Evolutionary conservation across 495 filamentous ascomycete genomes (phyloP).

Genomic region (Penicillium steckii): DNA sequence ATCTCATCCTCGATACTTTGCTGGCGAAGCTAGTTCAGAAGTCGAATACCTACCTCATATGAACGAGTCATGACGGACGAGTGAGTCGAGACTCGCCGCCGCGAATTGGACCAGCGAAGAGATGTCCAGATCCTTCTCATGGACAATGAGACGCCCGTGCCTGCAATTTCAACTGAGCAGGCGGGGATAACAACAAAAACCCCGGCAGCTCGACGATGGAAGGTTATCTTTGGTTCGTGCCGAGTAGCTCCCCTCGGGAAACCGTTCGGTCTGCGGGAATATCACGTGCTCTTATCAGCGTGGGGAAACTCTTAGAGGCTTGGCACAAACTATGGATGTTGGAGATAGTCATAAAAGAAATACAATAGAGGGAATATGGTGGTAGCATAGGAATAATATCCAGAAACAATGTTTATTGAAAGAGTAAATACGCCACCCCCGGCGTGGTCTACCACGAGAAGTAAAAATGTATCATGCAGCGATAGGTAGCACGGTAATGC

Average conservation of each 20-base stretch:
- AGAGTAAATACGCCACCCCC: neutral
- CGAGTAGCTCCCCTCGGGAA: constrained; percentile 30
- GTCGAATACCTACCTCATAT: constrained; percentile 36
- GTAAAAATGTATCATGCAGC: neutral
- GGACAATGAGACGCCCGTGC: constrained; percentile 18
- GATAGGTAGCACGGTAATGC: constrained; percentile 1
- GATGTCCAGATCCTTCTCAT: constrained; percentile 26
- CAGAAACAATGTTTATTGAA: neutral
- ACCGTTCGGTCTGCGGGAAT: constrained; percentile 19
- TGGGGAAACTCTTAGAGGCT: neutral
- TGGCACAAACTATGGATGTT: neutral
- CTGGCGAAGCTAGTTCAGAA: neutral
- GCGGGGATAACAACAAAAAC: constrained; percentile 19
- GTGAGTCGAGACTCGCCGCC: constrained; percentile 31
- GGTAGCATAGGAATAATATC: neutral
- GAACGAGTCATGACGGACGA: constrained; percentile 40
- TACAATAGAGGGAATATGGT: too few species aligned
- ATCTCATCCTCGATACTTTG: neutral
- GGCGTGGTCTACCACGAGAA: constrained; percentile 6
- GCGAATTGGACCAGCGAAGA: constrained; percentile 16
- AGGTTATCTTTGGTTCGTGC: constrained; percentile 15
- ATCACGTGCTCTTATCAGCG: constrained; percentile 19
- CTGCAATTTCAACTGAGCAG: constrained; percentile 17
- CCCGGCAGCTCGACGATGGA: constrained; percentile 18
- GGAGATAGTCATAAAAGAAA: too few species aligned